A percentile compares a stretch with the other conserved stretches of the same genome.
Evolutionary conservation across 2,329 filamentous ascomycete genomes (phyloP).

Genomic region (Pseudogymnoascus pannorum): DNA sequence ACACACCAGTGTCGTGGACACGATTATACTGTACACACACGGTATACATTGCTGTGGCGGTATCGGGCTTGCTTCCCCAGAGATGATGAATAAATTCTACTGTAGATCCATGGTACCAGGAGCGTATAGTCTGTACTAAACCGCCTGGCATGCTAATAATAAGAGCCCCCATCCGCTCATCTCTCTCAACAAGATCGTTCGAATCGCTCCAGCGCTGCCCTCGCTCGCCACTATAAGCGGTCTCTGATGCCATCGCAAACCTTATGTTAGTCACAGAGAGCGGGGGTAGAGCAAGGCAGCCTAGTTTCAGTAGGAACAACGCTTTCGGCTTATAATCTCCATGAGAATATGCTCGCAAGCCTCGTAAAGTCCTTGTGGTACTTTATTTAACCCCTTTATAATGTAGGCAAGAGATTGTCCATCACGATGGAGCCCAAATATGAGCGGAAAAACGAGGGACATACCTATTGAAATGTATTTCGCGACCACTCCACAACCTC

Average conservation of each 20-base stretch:
- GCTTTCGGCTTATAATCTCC: slow-evolving; percentile 14
- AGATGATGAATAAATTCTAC: slow-evolving; percentile 34
- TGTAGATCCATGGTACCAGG: slow-evolving; percentile 6
- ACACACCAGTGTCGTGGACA: not conserved
- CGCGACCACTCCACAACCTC: slow-evolving; percentile 12
- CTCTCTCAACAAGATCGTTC: slow-evolving; percentile 13
- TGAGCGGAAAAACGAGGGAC: slow-evolving; percentile 14
- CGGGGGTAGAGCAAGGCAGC: slow-evolving; percentile 12
- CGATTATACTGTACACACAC: not conserved
- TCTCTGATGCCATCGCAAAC: not conserved
- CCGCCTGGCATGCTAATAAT: slow-evolving; percentile 20
- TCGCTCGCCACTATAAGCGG: not conserved
- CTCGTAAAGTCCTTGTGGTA: slow-evolving; percentile 15
- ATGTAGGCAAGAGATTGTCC: slow-evolving; percentile 10
- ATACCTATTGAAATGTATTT: slow-evolving; percentile 20
- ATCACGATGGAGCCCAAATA: slow-evolving; percentile 7
- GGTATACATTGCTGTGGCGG: no score
- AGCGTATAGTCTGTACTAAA: slow-evolving; percentile 14
- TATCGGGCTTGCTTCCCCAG: no score
- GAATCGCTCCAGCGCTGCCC: not conserved
- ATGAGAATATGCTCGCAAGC: slow-evolving; percentile 17
- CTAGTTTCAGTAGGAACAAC: slow-evolving; percentile 16
- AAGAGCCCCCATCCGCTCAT: slow-evolving; percentile 18
- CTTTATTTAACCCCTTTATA: slow-evolving; percentile 11
- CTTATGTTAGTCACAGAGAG: slow-evolving; percentile 10